These are phyloP conservation scores for Aspergillus flavus DNA, from an alignment of 2,329 filamentous ascomycete species.

Conservation along the genomic window DNA sequence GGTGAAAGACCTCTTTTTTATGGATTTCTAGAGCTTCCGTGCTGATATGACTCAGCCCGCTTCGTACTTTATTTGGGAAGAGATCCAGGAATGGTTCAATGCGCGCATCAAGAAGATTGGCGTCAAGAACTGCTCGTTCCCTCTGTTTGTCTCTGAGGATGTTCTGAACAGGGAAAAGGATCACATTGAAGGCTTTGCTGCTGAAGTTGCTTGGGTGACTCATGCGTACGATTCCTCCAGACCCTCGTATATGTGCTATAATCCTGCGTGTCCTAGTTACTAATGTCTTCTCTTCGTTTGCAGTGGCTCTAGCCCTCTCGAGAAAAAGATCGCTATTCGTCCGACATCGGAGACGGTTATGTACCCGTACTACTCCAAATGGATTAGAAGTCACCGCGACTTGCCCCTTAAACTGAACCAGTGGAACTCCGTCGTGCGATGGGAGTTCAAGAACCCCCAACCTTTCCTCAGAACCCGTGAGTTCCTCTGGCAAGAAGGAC, in stretches of 20 bases:
- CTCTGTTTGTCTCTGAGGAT: constrained; percentile 90
- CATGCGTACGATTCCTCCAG: constrained; percentile 43
- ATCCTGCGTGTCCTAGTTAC: background rate
- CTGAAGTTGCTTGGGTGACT: constrained; percentile 59
- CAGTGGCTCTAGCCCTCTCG: constrained; percentile 88
- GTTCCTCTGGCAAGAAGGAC: constrained; percentile 98
- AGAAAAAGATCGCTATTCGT: constrained; percentile 73
- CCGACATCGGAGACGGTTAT: constrained; percentile 78
- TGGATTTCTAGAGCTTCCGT: background rate
- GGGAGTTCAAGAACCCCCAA: constrained; percentile 93
- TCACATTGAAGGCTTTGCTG: constrained; percentile 97
- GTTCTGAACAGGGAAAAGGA: constrained; percentile 87
- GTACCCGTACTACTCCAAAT: constrained; percentile 95
- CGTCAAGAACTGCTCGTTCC: constrained; percentile 95
- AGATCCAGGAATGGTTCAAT: constrained; percentile 62
- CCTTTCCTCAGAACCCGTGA: constrained; percentile 89
- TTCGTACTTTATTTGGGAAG: constrained; percentile 69
- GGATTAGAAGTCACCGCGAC: constrained; percentile 95
- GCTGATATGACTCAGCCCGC: constrained; percentile 51
- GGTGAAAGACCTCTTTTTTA: constrained; percentile 38
- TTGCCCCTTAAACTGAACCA: constrained; percentile 93
- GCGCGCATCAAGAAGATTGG: constrained; percentile 82
- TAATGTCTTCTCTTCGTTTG: constrained; percentile 14
- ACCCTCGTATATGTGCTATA: background rate
- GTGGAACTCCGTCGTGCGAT: constrained; percentile 94